phyloP scores from a whole-genome alignment of 441 rosid species.

The Aquilaria agallochum region DNA sequence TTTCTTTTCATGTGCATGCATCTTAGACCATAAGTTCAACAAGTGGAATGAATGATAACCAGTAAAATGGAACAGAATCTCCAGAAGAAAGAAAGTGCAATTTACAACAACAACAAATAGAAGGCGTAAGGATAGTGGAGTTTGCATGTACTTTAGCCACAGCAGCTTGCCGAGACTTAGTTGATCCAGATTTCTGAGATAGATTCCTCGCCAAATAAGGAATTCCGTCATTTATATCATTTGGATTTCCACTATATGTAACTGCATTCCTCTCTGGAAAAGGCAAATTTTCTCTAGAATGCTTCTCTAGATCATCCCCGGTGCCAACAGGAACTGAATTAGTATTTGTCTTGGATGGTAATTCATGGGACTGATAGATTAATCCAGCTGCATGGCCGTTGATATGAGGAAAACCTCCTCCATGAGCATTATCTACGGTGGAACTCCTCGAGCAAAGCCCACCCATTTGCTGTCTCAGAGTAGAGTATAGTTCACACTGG shows the following conservation, averaged over 20 bases:
- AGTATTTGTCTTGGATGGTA: slow-evolving; percentile 31
- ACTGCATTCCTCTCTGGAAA: slow-evolving; percentile 40
- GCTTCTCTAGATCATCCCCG: slow-evolving; percentile 43
- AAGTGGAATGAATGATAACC: neutral
- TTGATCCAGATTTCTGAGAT: slow-evolving; percentile 75
- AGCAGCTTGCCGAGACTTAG: slow-evolving; percentile 78
- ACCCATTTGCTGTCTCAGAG: slow-evolving; percentile 57
- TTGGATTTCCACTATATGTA: slow-evolving; percentile 36
- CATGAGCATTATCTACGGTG: slow-evolving; percentile 87
- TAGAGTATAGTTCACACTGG: slow-evolving; percentile 17
- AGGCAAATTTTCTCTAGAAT: slow-evolving; percentile 41
- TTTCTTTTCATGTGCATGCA: too few relatives aligned
- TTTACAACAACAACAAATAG: neutral
- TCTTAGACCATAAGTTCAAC: too few relatives aligned
- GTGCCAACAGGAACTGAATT: slow-evolving; percentile 34
- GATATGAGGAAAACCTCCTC: slow-evolving; percentile 66
- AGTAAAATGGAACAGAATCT: slow-evolving; percentile 7
- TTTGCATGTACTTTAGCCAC: slow-evolving; percentile 66
- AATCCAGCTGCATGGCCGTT: slow-evolving; percentile 58
- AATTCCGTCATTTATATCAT: slow-evolving; percentile 69
- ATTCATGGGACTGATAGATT: slow-evolving; percentile 45
- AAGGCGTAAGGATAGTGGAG: neutral
- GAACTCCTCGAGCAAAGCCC: slow-evolving; percentile 99
- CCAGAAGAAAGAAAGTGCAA: neutral
- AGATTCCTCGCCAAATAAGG: slow-evolving; percentile 63